Evolutionary conservation across 495 filamentous ascomycete genomes (phyloP).

Genomic region (Sporormia fimetaria): DNA sequence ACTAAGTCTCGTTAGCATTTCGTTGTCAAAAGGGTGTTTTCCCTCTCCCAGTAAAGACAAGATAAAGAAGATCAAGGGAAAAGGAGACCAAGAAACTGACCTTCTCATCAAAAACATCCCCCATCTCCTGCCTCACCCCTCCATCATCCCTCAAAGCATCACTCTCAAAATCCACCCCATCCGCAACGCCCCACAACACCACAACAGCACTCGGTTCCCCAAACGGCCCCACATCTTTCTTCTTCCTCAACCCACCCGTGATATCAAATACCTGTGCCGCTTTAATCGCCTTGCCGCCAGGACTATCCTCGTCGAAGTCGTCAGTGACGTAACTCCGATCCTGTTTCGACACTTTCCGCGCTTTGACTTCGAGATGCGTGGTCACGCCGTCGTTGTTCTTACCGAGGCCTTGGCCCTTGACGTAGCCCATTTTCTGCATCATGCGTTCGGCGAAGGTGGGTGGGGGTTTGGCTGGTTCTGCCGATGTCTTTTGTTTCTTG

Average conservation of each 20-base stretch:
- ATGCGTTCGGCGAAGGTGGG: slow-evolving; percentile 65
- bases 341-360: not conserved
- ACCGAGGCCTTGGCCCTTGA: slow-evolving; percentile 74
- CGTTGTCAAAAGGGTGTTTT: no score
- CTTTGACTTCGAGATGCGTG: slow-evolving; percentile 2
- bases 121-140: slow-evolving; percentile 82
- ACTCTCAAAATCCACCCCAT: slow-evolving; percentile 59
- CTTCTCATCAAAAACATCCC: slow-evolving; percentile 78
- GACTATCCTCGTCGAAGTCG: not conserved
- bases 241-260: slow-evolving; percentile 27
- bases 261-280: slow-evolving; percentile 5
- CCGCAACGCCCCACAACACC: slow-evolving; percentile 66
- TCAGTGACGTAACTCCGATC: not conserved
- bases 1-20: slow-evolving; percentile 31
- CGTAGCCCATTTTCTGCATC: slow-evolving; percentile 89
- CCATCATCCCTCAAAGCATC: slow-evolving; percentile 52
- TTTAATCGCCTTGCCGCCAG: not conserved
- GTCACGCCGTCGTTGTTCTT: slow-evolving; percentile 65
- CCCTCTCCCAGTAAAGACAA: no score
- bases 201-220: slow-evolving; percentile 71
- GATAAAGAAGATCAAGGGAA: no score
- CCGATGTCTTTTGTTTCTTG: slow-evolving; percentile 49
- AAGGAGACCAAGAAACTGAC: not conserved
- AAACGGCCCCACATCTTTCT: slow-evolving; percentile 47
- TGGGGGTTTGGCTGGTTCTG: slow-evolving; percentile 46